Evolutionary conservation across 208 protist genomes (phyloP).

Genomic region (Spongospora subterranea): DNA sequence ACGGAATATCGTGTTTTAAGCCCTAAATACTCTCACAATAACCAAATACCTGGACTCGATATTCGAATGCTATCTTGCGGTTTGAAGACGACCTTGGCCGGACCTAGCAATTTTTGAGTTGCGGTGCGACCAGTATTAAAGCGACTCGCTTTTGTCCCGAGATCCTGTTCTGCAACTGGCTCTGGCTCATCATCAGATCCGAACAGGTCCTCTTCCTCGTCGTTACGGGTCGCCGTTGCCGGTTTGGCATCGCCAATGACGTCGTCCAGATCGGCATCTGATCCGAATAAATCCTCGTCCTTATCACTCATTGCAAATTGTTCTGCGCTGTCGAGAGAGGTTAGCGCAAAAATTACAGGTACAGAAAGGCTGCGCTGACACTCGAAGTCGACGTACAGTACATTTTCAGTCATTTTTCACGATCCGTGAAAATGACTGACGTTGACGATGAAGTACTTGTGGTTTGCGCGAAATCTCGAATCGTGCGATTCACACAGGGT

Average conservation of each 20-base stretch:
- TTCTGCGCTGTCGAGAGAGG: no score
- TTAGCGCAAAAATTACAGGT: no score
- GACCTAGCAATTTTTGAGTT: background rate
- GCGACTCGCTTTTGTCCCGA: background rate
- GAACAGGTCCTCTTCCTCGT: conserved; percentile 31
- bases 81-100: background rate
- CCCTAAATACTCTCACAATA: background rate
- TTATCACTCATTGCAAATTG: no score
- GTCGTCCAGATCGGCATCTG: background rate
- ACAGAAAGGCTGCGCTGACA: no score
- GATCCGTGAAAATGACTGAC: no score
- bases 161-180: background rate
- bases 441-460: no score
- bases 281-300: conserved; percentile 40
- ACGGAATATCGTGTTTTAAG: background rate
- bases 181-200: conserved; percentile 9
- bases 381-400: no score
- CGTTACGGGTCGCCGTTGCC: background rate
- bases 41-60: background rate
- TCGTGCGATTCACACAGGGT: no score
- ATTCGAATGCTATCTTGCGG: background rate
- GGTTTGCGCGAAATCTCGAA: no score
- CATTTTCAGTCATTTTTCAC: no score
- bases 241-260: background rate
- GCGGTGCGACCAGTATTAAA: background rate